A percentile compares a stretch with the other conserved stretches of the same genome.
Evolutionary conservation across 305 asterid species (phyloP).

Genomic region (Fraxinus baroniana): DNA sequence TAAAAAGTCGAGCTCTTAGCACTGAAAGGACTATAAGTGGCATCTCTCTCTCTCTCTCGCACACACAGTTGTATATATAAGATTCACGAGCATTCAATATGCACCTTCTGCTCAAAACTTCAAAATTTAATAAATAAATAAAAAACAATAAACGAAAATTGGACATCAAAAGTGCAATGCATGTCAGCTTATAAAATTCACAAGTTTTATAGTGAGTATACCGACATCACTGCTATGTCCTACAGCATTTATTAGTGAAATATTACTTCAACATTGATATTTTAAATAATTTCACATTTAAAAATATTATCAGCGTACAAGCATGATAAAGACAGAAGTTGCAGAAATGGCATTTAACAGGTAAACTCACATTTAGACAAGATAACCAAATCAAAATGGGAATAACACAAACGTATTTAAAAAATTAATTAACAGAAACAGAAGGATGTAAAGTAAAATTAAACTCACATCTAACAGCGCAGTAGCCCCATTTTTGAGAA

Average conservation of each 20-base stretch:
- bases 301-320: not conserved
- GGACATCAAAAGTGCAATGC: not conserved
- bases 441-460: not conserved
- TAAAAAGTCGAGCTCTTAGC: not conserved
- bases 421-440: not conserved
- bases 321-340: not conserved
- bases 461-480: constrained; percentile 67
- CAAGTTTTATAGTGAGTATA: not conserved
- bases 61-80: not conserved
- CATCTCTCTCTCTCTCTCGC: not conserved
- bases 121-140: not conserved
- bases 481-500: constrained; percentile 67
- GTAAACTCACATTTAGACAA: not conserved
- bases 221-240: not conserved
- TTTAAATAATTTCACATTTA: not conserved
- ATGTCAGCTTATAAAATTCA: not conserved
- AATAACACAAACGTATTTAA: not conserved
- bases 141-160: not conserved
- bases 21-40: not conserved
- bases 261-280: not conserved
- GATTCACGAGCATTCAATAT: not conserved
- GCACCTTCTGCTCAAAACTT: not conserved
- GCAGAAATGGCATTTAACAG: not conserved
- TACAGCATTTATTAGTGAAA: not conserved
- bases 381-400: not conserved